Conservation (phyloP, 352 stramenopile genomes). For the Globisporangium emineosum region DNA sequence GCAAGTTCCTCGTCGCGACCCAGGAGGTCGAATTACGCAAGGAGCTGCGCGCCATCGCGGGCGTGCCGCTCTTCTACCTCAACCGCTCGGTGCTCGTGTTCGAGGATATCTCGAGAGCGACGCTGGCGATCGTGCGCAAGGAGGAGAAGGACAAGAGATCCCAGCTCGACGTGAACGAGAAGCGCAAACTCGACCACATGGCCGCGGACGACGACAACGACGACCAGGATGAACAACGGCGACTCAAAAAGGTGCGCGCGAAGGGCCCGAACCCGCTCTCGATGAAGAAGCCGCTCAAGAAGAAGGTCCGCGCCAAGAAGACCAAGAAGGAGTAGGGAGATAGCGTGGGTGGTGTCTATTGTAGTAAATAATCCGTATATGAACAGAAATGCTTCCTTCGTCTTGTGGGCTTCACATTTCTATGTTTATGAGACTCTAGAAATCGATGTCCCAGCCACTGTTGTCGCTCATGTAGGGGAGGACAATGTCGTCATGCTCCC, state of each 20-base stretch:
- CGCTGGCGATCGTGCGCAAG: conserved; percentile 75
- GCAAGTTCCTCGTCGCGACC: conserved; percentile 82
- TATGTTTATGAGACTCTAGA: no score
- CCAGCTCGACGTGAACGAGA: conserved; percentile 72
- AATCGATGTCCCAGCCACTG: conserved; percentile 79
- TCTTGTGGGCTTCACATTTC: background rate
- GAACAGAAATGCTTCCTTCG: background rate
- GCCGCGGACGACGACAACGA: conserved; percentile 12
- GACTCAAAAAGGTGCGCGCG: conserved; percentile 50
- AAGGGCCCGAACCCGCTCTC: conserved; percentile 78
- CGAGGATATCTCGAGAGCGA: conserved; percentile 77
- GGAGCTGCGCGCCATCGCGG: conserved; percentile 55
- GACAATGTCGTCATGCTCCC: conserved; percentile 32
- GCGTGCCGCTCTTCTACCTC: conserved; percentile 83
- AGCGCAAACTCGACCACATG: conserved; percentile 69
- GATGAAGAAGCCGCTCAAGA: conserved; percentile 71
- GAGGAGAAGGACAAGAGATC: conserved; percentile 70
- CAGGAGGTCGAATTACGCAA: conserved; percentile 84
- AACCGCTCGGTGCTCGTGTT: conserved; percentile 88
- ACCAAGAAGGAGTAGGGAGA: conserved; percentile 30
- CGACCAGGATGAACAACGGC: conserved; percentile 20
- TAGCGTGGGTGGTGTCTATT: conserved; percentile 4
- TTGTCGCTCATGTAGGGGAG: conserved; percentile 57
- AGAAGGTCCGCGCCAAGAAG: conserved; percentile 81
- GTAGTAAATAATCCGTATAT: conserved; percentile 1